Base-by-base conservation (phyloP, 83 land plant genomes). In the Picea abies region DNA sequence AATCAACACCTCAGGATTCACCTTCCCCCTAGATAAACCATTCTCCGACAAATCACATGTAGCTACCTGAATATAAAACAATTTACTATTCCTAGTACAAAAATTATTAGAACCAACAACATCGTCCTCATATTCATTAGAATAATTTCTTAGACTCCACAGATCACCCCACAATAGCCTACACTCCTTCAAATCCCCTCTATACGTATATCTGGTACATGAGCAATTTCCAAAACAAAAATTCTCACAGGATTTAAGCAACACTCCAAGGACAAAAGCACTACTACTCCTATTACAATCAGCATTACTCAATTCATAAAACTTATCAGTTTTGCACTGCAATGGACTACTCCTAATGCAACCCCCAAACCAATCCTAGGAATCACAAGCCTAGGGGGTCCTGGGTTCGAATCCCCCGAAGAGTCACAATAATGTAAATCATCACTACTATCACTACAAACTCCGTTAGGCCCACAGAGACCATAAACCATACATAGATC, bases 151-250 rank as follows among this genome's bases (percentile, higher is more conserved):
- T 49, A 83, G 49, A 80, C 83, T 81, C 23, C 65, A 37, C 5
- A 88, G 32, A 23, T 83, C 85, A 56, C 88, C 90, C 47, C 60
- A 6, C 88, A 85, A 89, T 14, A 82, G 0, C 5, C 56, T 78
- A 76, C 88, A 89, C 23, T 69, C 82, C 77, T 76, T 81, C 19
- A 22, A 77, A 77, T 11, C 63, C n/a, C 25, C 56, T 29, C 29
- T 60, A 56, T 88, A 83, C 4, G 86, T 73, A 65, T 82, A 89
- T 20, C 86, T 84, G n/a, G 25, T 82, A 69, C 88, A 89, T 75
- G 88, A 84, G n/a, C 88, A 84, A n/a, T 86, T 84, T 2, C 47
- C 44, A 76, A 84, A 79, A 79, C 90, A 89, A 52, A 32, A 58
- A 3, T 7, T 26, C 32, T 72, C 79, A 69, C 90, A 89, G 9